Evolutionary conservation across 1,139 yeast genomes (phyloP).

Genomic region (Nakaseomyces kungkrabaensis): DNA sequence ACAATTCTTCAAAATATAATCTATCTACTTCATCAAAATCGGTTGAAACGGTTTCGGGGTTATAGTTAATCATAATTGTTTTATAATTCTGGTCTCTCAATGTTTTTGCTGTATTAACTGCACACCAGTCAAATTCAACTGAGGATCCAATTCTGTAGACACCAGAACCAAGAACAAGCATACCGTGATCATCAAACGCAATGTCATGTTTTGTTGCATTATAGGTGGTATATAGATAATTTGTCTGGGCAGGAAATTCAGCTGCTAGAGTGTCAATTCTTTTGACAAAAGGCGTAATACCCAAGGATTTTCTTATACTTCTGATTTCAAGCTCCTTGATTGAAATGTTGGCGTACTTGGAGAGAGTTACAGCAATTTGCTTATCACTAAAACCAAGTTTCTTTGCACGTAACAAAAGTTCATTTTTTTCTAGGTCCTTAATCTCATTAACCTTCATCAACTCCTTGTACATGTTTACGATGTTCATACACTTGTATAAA

Average conservation of each 20-base stretch:
- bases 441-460: constrained; percentile 55
- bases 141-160: constrained; percentile 98
- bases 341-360: not conserved
- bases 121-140: constrained; percentile 99
- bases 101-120: constrained; percentile 92
- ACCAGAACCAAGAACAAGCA: constrained; percentile 94
- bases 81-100: constrained; percentile 78
- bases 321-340: constrained; percentile 64
- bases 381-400: constrained; percentile 91
- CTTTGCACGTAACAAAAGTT: constrained; percentile 70
- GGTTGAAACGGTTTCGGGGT: constrained; percentile 97
- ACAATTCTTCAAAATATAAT: constrained; percentile 88
- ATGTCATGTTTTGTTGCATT: constrained; percentile 85
- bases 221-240: constrained; percentile 91
- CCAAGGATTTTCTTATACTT: constrained; percentile 62
- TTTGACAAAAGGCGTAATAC: constrained; percentile 87
- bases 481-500: constrained; percentile 80
- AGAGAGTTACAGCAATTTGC: constrained; percentile 54
- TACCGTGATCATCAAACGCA: constrained; percentile 78
- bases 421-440: constrained; percentile 46
- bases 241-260: constrained; percentile 95
- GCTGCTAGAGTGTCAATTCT: constrained; percentile 97
- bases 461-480: constrained; percentile 79
- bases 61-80: constrained; percentile 94
- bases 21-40: constrained; percentile 98